Evolutionary conservation across 2,329 filamentous ascomycete genomes (phyloP).

Genomic region (Trichophyton schoenleinii): DNA sequence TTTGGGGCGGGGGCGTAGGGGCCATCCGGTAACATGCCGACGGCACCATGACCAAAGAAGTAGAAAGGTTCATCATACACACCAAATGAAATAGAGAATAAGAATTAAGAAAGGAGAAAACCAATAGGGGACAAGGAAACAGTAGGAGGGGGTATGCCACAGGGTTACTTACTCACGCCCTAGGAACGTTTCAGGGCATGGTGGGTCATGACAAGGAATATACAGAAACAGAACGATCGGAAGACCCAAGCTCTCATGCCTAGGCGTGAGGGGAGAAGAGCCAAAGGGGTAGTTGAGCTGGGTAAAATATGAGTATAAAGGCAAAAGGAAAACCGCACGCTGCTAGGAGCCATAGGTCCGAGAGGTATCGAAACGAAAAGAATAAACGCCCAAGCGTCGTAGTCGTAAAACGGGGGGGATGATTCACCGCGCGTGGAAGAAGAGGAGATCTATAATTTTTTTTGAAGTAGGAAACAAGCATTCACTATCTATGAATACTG

Average conservation of each 20-base stretch:
- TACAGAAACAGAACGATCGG: neutral
- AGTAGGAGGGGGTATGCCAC: neutral
- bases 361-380: conserved; percentile 1
- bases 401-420: neutral
- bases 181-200: conserved; percentile 30
- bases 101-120: conserved; percentile 12
- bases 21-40: neutral
- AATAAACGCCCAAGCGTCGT: conserved; percentile 9
- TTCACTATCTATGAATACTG: conserved; percentile 24
- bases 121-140: conserved; percentile 14
- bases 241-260: neutral
- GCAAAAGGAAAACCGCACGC: neutral
- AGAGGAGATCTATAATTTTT: neutral
- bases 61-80: conserved; percentile 10
- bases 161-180: conserved; percentile 19
- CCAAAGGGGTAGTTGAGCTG: conserved; percentile 15
- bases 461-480: neutral
- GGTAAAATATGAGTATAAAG: conserved; percentile 15
- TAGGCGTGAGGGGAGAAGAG: neutral
- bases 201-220: conserved; percentile 4
- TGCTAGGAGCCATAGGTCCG: neutral
- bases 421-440: neutral
- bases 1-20: neutral
- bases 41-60: neutral
- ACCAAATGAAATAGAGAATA: neutral